A percentile compares a stretch with the other conserved stretches of the same genome.
These are phyloP conservation scores for Lentinula raphanica DNA, from an alignment of 768 basidiomycete genomes.

Conservation along the genomic window DNA sequence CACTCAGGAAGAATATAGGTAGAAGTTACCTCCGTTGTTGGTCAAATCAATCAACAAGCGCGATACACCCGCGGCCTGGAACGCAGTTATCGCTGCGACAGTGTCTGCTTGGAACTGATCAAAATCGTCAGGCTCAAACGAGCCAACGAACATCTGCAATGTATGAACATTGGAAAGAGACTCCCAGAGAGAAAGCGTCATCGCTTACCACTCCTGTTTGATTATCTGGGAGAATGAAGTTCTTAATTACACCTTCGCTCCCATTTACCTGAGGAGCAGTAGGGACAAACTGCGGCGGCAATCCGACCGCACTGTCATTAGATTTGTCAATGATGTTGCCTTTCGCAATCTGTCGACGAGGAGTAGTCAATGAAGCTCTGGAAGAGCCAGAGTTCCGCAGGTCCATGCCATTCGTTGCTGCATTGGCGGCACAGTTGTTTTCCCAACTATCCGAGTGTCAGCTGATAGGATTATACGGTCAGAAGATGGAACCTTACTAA, in stretches of 20 bases:
- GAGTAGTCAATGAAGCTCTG: neutral
- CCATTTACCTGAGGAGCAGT: slow-evolving; percentile 39
- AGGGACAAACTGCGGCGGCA: slow-evolving; percentile 46
- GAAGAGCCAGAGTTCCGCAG: slow-evolving; percentile 16
- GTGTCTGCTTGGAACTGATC: slow-evolving; percentile 47
- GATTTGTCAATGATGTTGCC: slow-evolving; percentile 40
- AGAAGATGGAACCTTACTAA: slow-evolving; percentile 33
- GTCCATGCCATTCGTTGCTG: slow-evolving; percentile 48
- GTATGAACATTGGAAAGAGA: neutral
- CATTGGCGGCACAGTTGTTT: slow-evolving; percentile 50
- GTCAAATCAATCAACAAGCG: slow-evolving; percentile 53
- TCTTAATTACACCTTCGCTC: slow-evolving; percentile 48
- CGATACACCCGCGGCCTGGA: slow-evolving; percentile 44
- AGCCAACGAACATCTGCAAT: slow-evolving; percentile 54
- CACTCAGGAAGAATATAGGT: neutral
- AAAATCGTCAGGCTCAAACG: slow-evolving; percentile 46
- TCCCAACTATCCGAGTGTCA: slow-evolving; percentile 48
- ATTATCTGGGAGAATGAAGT: slow-evolving; percentile 49
- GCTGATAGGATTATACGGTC: neutral
- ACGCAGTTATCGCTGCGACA: slow-evolving; percentile 36
- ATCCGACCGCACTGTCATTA: slow-evolving; percentile 32
- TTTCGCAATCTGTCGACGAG: slow-evolving; percentile 22
- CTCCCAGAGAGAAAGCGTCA: neutral
- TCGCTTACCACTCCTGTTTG: slow-evolving; percentile 53
- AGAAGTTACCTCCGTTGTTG: slow-evolving; percentile 50